Conservation (phyloP, 192 early-diverging fungal species). For the Backusella morwellensis region DNA sequence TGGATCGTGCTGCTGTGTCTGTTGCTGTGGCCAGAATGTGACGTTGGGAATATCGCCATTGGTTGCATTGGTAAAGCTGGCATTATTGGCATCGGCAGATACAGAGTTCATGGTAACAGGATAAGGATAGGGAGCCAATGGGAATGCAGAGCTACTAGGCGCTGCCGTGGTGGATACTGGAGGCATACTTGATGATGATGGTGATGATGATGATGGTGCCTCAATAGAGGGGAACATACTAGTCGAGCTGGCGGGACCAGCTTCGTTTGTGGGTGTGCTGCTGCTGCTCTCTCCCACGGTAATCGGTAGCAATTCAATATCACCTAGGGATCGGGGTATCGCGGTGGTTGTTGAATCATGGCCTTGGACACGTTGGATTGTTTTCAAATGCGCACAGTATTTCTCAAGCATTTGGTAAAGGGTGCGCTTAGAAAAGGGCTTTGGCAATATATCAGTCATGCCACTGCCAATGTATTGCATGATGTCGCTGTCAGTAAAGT, state of each 20-base stretch:
- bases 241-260: neutral
- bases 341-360: conserved; percentile 1
- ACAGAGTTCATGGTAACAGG: conserved; percentile 14
- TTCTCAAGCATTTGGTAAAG: conserved; percentile 56
- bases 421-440: conserved; percentile 59
- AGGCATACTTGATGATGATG: neutral
- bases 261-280: neutral
- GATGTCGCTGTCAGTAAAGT: conserved; percentile 62
- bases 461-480: conserved; percentile 65
- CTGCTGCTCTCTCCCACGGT: neutral
- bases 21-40: conserved; percentile 14
- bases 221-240: neutral
- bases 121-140: conserved; percentile 13
- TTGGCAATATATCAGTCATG: conserved; percentile 75
- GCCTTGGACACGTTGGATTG: conserved; percentile 35
- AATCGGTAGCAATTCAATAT: neutral
- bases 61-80: neutral
- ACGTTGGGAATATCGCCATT: conserved; percentile 14
- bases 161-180: neutral
- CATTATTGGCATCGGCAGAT: neutral
- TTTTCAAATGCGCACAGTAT: conserved; percentile 51
- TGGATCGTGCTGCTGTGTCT: conserved; percentile 5
- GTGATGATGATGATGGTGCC: neutral
- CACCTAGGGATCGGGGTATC: neutral
- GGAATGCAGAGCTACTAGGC: neutral